phyloP scores from a whole-genome alignment of 2,329 filamentous ascomycete species.

The Sarocladiaceae sp. region DNA sequence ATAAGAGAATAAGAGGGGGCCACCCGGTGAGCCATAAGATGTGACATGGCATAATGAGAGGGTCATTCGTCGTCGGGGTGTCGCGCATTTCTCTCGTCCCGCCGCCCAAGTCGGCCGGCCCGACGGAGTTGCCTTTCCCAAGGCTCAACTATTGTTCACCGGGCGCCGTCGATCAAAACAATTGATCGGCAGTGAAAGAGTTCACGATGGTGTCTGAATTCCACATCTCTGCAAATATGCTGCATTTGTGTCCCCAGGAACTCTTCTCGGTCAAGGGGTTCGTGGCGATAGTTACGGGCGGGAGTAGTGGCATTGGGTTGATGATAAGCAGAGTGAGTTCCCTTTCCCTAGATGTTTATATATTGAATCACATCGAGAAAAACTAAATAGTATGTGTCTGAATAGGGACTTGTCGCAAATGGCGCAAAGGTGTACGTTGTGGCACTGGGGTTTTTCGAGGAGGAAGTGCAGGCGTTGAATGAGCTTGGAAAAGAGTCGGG shows the following conservation, averaged over 20 bases:
- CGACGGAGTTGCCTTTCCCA: background rate
- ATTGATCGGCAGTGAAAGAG: background rate
- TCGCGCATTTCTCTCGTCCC: background rate
- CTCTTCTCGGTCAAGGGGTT: constrained; percentile 23
- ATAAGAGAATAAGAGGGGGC: background rate
- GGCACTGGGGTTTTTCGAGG: constrained; percentile 30
- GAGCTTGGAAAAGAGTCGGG: constrained; percentile 27
- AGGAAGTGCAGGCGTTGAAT: constrained; percentile 31
- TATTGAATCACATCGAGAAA: background rate
- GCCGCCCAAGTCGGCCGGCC: background rate
- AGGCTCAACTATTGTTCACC: background rate
- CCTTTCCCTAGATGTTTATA: background rate
- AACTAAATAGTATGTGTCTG: background rate
- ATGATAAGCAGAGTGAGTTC: constrained; percentile 37
- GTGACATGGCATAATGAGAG: background rate
- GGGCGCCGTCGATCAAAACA: background rate
- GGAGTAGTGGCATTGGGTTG: constrained; percentile 37
- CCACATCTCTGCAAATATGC: constrained; percentile 8
- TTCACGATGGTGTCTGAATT: constrained; percentile 14
- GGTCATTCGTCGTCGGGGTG: background rate
- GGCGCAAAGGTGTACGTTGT: constrained; percentile 41
- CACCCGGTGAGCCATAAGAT: background rate
- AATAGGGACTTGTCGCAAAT: constrained; percentile 34
- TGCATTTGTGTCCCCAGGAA: background rate
- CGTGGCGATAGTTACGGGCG: constrained; percentile 29